Base-by-base conservation (phyloP, 257 asterid genomes). In the Cynanchum wilfordii region DNA sequence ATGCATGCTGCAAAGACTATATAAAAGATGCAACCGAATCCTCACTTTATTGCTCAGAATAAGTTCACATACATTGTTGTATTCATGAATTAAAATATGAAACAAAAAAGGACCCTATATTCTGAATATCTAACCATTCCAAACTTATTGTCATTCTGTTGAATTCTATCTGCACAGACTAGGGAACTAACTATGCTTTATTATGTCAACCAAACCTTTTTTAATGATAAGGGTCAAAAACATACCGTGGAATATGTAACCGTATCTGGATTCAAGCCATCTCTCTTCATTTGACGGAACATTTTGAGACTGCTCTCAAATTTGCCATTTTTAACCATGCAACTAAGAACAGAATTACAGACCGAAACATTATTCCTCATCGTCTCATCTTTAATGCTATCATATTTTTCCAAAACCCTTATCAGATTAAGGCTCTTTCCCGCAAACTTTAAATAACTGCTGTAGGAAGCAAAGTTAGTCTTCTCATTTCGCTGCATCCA, bases 221-320 rank as follows among this genome's bases (percentile, higher is more conserved):
- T 7, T 45, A 70, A 4, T 19, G n/a, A 33, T 4, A 27, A 16
- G 9, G 44, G 24, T 51, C 4, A 49, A 68, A 47, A 17, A 51
- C 59, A 69, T 87, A 94, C 99, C 89, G 97, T 89, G 68, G 97
- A 88, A 82, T 94, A 94, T 29, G 99, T 94, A 60, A 94, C 87
- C 67, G 84, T 86, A 83, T 94, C 99, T 76, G 99, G 99, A 64
- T 81, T 84, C 60, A 94, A 86, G 77, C 96, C 96, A 74, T 86
- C 89, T 83, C 72, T 86, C 89, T 87, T 88, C 98, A 94, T 94
- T 84, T 88, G 96, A 79, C 80, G 79, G 78, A 89, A 94, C 74
- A 91, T 87, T 81, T 84, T 87, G 73, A 94, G 84, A 81, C 97
- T 78, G 86, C 86, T 84, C 79, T 88, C 87, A 75, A 87, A 80